Evolutionary conservation across 1,284 basidiomycete genomes (phyloP).

Genomic region (Apiotrichum gamsii): DNA sequence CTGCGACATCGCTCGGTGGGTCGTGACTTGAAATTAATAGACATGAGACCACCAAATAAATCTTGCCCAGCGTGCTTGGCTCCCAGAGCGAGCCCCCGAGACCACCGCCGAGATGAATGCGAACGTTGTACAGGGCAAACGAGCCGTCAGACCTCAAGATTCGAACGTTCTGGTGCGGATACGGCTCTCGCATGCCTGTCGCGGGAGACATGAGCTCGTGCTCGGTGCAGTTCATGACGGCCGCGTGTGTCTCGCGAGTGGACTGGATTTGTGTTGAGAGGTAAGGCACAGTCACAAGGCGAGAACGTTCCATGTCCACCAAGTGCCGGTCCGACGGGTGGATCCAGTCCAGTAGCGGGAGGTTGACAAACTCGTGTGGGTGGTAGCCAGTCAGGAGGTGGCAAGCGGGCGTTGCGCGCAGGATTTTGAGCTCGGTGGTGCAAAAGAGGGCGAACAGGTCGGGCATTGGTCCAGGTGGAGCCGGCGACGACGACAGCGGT

Average conservation of each 20-base stretch:
- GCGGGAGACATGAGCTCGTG: constrained; percentile 37
- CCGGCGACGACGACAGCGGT: not conserved
- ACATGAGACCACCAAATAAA: constrained; percentile 40
- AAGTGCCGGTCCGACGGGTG: constrained; percentile 33
- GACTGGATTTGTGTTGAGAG: constrained; percentile 21
- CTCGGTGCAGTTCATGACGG: constrained; percentile 25
- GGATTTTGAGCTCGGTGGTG: constrained; percentile 36
- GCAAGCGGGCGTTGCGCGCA: constrained; percentile 27
- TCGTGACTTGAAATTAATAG: constrained; percentile 26
- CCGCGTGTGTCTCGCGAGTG: constrained; percentile 28
- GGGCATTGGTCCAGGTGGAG: not conserved
- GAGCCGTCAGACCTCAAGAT: constrained; percentile 28
- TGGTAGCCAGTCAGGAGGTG: constrained; percentile 35
- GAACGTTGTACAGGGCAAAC: constrained; percentile 35
- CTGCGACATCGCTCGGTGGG: constrained; percentile 7
- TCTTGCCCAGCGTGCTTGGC: constrained; percentile 26
- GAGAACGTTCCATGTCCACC: constrained; percentile 26
- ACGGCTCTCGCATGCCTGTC: constrained; percentile 39
- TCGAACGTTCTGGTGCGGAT: constrained; percentile 40
- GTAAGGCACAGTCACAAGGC: constrained; percentile 27
- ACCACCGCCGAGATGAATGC: constrained; percentile 41
- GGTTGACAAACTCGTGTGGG: constrained; percentile 38
- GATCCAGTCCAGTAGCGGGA: constrained; percentile 33
- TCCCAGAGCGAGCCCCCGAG: constrained; percentile 36
- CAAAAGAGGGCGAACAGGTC: constrained; percentile 35